Evolutionary conservation across 2,329 filamentous ascomycete genomes (phyloP).

Genomic region (Cladophialophora bantiana): DNA sequence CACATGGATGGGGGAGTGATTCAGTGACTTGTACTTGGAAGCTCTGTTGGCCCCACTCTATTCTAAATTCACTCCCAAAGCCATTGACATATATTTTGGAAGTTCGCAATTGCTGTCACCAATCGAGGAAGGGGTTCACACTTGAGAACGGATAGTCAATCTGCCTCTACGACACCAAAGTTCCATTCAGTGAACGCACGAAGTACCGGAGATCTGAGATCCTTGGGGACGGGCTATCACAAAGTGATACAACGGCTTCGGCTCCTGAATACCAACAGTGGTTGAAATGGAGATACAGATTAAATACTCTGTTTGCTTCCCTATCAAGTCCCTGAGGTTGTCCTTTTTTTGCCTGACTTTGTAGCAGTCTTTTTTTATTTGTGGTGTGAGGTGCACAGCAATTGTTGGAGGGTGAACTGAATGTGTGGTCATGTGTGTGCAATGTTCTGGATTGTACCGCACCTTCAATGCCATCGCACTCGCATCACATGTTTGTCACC

Average conservation of each 20-base stretch:
- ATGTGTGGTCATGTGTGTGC: slow-evolving; percentile 2
- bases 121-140: background rate
- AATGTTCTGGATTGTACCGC: background rate
- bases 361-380: background rate
- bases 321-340: background rate
- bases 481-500: background rate
- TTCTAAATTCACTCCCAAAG: background rate
- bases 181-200: slow-evolving; percentile 1
- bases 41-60: background rate
- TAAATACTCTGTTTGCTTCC: background rate
- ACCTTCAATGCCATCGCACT: background rate
- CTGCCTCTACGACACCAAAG: background rate
- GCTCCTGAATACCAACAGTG: background rate
- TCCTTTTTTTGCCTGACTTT: background rate
- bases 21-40: background rate
- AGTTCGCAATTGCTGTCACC: background rate
- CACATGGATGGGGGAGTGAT: background rate
- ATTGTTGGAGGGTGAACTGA: background rate
- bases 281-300: background rate
- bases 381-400: background rate
- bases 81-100: background rate
- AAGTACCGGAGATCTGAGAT: background rate
- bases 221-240: slow-evolving; percentile 10
- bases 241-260: slow-evolving; percentile 11
- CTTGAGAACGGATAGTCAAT: background rate